phyloP scores from a whole-genome alignment of 2,329 filamentous ascomycete genomes.

The Trichoderma gracile region DNA sequence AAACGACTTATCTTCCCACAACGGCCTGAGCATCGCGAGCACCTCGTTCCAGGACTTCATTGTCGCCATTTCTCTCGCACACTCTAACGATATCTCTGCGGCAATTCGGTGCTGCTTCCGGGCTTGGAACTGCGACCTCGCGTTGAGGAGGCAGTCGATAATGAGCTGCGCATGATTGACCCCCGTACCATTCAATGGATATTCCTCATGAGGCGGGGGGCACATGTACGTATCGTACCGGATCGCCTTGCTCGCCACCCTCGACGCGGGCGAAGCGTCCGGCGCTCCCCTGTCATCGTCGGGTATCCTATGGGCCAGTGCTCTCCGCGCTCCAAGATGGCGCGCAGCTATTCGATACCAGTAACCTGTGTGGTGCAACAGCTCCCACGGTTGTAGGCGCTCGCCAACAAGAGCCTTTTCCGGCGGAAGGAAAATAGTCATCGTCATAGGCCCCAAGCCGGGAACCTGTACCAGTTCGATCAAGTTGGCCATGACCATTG shows the following conservation, averaged over 20 bases:
- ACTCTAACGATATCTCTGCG: conserved; percentile 59
- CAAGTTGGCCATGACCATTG: conserved; percentile 61
- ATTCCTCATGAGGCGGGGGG: conserved; percentile 62
- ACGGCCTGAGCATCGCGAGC: conserved; percentile 54
- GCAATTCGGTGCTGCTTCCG: conserved; percentile 55
- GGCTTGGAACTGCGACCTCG: conserved; percentile 55
- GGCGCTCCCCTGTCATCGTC: conserved; percentile 58
- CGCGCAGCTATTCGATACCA: conserved; percentile 64
- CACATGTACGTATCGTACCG: conserved; percentile 68
- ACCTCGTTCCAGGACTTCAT: conserved; percentile 55
- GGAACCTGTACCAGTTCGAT: conserved; percentile 56
- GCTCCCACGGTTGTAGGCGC: conserved; percentile 62
- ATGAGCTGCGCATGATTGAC: conserved; percentile 59
- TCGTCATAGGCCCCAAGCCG: conserved; percentile 49
- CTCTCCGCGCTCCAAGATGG: conserved; percentile 56
- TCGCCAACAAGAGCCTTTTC: conserved; percentile 62
- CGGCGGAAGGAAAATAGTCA: conserved; percentile 53
- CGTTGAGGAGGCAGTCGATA: conserved; percentile 52
- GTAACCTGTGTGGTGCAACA: conserved; percentile 66
- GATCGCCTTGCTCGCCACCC: conserved; percentile 51
- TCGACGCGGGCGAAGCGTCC: conserved; percentile 48
- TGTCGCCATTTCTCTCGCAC: conserved; percentile 56
- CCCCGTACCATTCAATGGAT: conserved; percentile 52
- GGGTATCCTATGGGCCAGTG: conserved; percentile 57
- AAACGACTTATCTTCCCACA: conserved; percentile 60